Evolutionary conservation across 345 rosid genomes (phyloP).

Genomic region (Turritis glabra): DNA sequence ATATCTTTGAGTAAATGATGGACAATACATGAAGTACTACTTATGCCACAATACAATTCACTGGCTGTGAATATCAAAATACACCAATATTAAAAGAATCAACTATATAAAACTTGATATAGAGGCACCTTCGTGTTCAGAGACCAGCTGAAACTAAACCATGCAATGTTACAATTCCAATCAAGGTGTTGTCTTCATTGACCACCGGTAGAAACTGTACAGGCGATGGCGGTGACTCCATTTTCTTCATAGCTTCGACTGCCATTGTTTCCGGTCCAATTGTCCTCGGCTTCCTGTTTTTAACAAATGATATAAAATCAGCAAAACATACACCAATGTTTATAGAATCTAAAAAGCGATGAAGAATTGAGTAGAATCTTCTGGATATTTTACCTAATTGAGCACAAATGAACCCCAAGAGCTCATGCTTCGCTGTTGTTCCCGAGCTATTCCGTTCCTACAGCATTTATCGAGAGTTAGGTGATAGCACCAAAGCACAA

Average conservation of each 20-base stretch:
- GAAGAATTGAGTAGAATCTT: background rate
- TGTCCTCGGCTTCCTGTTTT: slow-evolving; percentile 80
- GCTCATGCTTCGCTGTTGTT: slow-evolving; percentile 41
- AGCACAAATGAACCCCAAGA: slow-evolving; percentile 39
- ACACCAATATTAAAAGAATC: slow-evolving; percentile 33
- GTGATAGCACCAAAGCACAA: slow-evolving; percentile 2
- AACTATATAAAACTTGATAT: slow-evolving; percentile 24
- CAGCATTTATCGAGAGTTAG: slow-evolving; percentile 6
- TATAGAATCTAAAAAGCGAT: background rate
- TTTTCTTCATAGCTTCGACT: slow-evolving; percentile 93
- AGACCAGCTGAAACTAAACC: slow-evolving; percentile 95
- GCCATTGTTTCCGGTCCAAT: slow-evolving; percentile 93
- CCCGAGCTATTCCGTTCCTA: slow-evolving; percentile 36
- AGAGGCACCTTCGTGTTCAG: slow-evolving; percentile 35
- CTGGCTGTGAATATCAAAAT: slow-evolving; percentile 11
- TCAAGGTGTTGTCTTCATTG: slow-evolving; percentile 56
- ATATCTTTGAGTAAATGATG: slow-evolving; percentile 6
- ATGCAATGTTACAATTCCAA: slow-evolving; percentile 90
- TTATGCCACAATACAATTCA: slow-evolving; percentile 26
- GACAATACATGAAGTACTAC: slow-evolving; percentile 8
- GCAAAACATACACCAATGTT: background rate
- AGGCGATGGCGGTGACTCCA: slow-evolving; percentile 98
- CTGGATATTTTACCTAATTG: slow-evolving; percentile 41
- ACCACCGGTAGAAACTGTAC: slow-evolving; percentile 93
- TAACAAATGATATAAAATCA: background rate